These are phyloP conservation scores for Jatropha podagrica DNA, from an alignment of 441 rosid genomes.

Conservation along the genomic window DNA sequence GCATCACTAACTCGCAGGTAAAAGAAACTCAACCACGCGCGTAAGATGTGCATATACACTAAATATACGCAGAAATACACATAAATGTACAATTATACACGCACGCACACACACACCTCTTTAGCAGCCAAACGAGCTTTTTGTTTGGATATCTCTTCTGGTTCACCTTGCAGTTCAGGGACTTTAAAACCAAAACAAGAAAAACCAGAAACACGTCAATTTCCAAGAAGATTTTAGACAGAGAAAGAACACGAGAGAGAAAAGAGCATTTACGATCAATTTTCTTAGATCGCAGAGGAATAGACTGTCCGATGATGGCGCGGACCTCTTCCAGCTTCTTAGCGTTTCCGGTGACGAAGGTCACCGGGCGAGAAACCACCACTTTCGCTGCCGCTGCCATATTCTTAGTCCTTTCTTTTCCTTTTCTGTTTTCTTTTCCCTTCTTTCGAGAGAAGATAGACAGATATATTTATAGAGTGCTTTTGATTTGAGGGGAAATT, in stretches of 20 bases:
- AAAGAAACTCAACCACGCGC: background rate
- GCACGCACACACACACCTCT: slow-evolving; percentile 36
- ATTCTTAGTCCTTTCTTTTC: background rate
- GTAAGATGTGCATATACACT: too few species aligned
- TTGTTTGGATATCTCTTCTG: slow-evolving; percentile 80
- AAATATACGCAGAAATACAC: background rate
- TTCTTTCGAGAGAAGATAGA: background rate
- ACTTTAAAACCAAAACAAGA: slow-evolving; percentile 33
- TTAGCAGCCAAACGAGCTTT: slow-evolving; percentile 93
- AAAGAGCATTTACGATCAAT: slow-evolving; percentile 53
- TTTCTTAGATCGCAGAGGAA: slow-evolving; percentile 86
- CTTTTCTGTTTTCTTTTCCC: background rate
- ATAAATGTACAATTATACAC: background rate
- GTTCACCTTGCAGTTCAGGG: slow-evolving; percentile 95
- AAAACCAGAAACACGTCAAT: background rate
- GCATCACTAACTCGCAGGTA: background rate
- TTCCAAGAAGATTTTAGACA: background rate
- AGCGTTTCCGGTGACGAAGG: slow-evolving; percentile 91
- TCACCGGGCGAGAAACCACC: slow-evolving; percentile 70
- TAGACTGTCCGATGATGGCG: slow-evolving; percentile 74
- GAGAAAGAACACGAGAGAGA: background rate
- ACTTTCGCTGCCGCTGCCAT: slow-evolving; percentile 40
- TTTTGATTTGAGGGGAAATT: background rate
- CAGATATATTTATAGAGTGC: background rate
- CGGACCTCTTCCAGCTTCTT: slow-evolving; percentile 97